Evolutionary conservation across 805 yeast species (phyloP), one percentile per base, ranked within the genome.

Genomic region (Ascoidea tarda): DNA sequence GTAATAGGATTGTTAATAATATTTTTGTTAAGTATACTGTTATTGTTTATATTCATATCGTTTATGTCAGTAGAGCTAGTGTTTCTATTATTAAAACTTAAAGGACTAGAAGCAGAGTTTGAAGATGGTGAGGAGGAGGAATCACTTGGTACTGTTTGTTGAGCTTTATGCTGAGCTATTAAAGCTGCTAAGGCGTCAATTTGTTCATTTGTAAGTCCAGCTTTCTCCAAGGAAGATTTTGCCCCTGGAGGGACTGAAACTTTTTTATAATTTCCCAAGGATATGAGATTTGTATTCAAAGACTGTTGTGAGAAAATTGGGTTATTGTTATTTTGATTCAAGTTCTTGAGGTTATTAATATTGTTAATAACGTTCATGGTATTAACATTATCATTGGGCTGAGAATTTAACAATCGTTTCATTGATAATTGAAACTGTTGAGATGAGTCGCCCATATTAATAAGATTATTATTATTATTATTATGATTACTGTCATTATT

Each of bases 241-340:
- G 90, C 91, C 8, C 88, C 87, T 5, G 79, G 79, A 1, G 93
- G 93, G 5, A 85, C 87, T 0, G 77, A 75, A 14, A 81, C 28
- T 21, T 21, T 21, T 2, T 21, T 21, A 21, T 21, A 21, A 21
- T 21, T 21, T 21, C 28, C 28, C 28, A 21, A 21, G 28, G 28
- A 21, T 21, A 21, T 21, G 3, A 21, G 28, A 21, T 21, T 21
- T 21, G 28, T 21, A 21, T 21, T 21, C 28, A 21, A 21, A 21
- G 28, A 21, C 28, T 21, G 28, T 21, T 21, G 28, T 3, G 28
- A 21, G 3, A 21, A 21, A 2, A 21, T 21, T 21, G 2, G 28
- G 3, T 21, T 21, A 21, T 21, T 21, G 28, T 21, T 21, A 21
- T 21, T 21, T 21, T 21, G 28, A 21, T 21, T 21, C 28, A 21